phyloP scores from a whole-genome alignment of 2,329 filamentous ascomycete species.

The Hortaea sp. region DNA sequence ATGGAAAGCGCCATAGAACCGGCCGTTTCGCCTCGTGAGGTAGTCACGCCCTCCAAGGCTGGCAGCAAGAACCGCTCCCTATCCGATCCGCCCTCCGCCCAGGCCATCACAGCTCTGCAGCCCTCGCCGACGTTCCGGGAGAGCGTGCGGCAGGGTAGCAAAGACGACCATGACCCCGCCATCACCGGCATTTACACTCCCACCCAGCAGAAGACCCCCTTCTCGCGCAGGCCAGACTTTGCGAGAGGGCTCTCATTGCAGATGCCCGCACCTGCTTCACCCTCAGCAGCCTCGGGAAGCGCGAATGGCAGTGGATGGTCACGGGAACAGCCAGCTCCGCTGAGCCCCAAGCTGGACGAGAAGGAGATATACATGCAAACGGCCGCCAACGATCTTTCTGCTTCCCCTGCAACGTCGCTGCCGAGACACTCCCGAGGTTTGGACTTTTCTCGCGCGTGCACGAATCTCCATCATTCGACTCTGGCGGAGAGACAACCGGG shows the following conservation, averaged over 20 bases:
- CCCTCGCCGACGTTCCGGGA: conserved; percentile 38
- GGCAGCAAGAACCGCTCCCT: conserved; percentile 32
- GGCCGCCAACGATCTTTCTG: conserved; percentile 34
- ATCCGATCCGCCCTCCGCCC: conserved; percentile 32
- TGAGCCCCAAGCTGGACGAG: conserved; percentile 20
- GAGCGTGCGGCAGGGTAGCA: conserved; percentile 19
- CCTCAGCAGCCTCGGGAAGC: background rate
- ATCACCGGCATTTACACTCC: conserved; percentile 30
- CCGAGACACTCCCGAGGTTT: conserved; percentile 81
- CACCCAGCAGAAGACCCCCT: background rate
- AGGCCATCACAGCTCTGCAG: conserved; percentile 21
- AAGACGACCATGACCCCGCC: conserved; percentile 37
- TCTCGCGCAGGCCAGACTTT: conserved; percentile 52
- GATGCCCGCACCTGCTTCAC: conserved; percentile 40
- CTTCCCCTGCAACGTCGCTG: conserved; percentile 73
- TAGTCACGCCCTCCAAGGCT: background rate
- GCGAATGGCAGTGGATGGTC: background rate
- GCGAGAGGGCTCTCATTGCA: conserved; percentile 59
- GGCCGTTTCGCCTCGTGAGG: background rate
- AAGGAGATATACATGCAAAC: conserved; percentile 34
- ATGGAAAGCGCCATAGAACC: conserved; percentile 2
- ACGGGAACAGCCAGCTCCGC: conserved; percentile 1
- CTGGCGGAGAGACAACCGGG: conserved; percentile 53
- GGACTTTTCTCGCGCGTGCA: conserved; percentile 87
- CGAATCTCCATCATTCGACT: conserved; percentile 90